Base-by-base conservation (phyloP, 1,284 basidiomycete species). In the Nidula niveotomentosa region DNA sequence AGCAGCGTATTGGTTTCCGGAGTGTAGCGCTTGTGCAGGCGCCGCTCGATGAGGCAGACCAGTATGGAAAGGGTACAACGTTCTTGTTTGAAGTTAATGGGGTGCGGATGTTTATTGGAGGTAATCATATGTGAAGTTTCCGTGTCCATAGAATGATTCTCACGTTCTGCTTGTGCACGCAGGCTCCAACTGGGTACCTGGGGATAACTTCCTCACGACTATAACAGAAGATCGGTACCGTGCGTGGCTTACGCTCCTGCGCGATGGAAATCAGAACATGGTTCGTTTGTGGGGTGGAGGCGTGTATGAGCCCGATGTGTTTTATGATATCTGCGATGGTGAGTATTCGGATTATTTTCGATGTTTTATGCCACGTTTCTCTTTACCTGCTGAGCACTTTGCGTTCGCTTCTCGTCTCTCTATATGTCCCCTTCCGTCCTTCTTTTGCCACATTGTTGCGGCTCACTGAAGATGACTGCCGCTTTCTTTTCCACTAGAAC, bases 181-280 rank as follows among this genome's bases (percentile, higher is more conserved):
- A 83, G 87, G 91, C 15, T 91, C 90, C 1, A 95, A 95, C 67
- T 96, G 93, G 93, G 94, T 95, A 59, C 93, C 93, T 0, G 88
- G 88, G 0, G 91, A 94, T 67, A 90, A 84, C 17, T 91, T 95
- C 71, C 74, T 94, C 36, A 93, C 93, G 1, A 87, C 81, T 10
- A 70, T 88, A 15, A 79, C 78, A 4, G 60, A 72, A 8, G 78
- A 81, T 52, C 72, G 81, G 44, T 92, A 92, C 58, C 76, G 83
- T 36, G 70, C 74, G 1, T 90, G 88, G 87, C 75, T 93, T 9
- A 79, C 85, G 49, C 75, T 93, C 8, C 70, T 91, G 12, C 77
- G 86, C 5, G 80, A 88, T 55, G 91, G 91, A 10, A 90, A 91
- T 59, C 90, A 92, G 65, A 90, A 87, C 61, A 91, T 91, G 87